These are phyloP conservation scores for Macaranga tanarius DNA, from an alignment of 441 rosid species.

Conservation along the genomic window DNA sequence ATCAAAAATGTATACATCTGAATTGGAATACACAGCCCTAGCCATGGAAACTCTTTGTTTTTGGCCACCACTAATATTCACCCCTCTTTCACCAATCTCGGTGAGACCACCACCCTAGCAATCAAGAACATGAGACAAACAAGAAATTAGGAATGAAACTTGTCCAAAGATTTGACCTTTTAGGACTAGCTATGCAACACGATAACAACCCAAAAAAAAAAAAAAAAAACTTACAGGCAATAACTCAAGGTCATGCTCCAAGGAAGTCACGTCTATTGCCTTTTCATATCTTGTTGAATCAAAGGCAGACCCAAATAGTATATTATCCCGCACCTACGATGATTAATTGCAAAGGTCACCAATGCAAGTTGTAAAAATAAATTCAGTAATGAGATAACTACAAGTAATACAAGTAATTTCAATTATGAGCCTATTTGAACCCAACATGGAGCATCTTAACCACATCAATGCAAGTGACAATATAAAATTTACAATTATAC, in stretches of 20 bases:
- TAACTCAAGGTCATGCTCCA: conserved; percentile 76
- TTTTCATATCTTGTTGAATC: conserved; percentile 60
- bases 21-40: conserved; percentile 88
- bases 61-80: conserved; percentile 97
- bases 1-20: conserved; percentile 91
- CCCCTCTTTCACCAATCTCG: conserved; percentile 98
- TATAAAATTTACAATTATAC: neutral
- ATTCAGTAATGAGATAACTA: conserved; percentile 9
- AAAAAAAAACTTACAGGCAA: conserved; percentile 47
- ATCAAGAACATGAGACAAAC: conserved; percentile 40
- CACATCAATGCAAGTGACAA: conserved; percentile 1
- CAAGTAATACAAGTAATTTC: conserved; percentile 15
- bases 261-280: conserved; percentile 74
- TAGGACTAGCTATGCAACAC: conserved; percentile 9
- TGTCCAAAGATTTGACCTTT: conserved; percentile 12
- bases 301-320: conserved; percentile 77
- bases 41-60: conserved; percentile 99
- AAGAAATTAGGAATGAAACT: conserved; percentile 21
- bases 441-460: conserved; percentile 23
- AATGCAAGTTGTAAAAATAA: conserved; percentile 12
- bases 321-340: conserved; percentile 82
- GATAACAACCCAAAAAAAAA: no score
- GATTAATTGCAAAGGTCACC: conserved; percentile 15
- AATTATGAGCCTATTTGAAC: neutral
- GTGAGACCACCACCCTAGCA: conserved; percentile 85